Evolutionary conservation across 2,329 filamentous ascomycete species (phyloP), one percentile per base, ranked within the genome.

Genomic region (Chaetomium olivaceum): DNA sequence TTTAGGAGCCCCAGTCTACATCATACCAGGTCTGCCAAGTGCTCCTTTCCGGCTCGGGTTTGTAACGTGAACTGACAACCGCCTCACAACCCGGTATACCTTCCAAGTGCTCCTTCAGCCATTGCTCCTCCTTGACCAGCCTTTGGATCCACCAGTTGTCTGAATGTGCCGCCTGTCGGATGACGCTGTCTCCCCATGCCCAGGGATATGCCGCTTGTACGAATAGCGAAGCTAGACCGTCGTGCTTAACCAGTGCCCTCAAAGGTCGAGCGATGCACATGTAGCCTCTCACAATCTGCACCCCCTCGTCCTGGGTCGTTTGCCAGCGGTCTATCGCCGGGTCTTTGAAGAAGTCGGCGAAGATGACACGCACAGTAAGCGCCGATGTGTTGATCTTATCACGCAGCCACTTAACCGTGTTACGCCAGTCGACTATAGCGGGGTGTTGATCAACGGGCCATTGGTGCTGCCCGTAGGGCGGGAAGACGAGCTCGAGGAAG

Each of bases 401-500:
- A 8, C 52, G 58, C 3, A 64, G 16, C 64, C 64, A 66, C 19
- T 16, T 19, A n/a, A 58, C 56, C 39, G 64, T 63, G 19, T 43
- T 58, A 16, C 57, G 29, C 65, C 65, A 67, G 33, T 67, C 65
- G 46, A 36, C n/a, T 5, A 55, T 52, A 5, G 61, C 19, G 27
- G 61, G 21, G 46, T 43, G 33, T 12, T 62, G 33, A 5, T 16
- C 19, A 8, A 16, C 14, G 5, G 61, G 64, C 64, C 64, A 66
- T 51, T 21, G 14, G 51, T 54, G 14, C 9, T 21, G 51, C n/a
- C 2, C 23, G 57, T 63, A 63, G n/a, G 51, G 50, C 12, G 57
- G 64, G 31, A 66, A 66, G 39, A 63, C 51, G 5, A 66, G 8
- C 57, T 66, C 64, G 36, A 66, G 60, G 23, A 63, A 63, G 56